These are phyloP conservation scores for Begonia peltatifolia DNA, from an alignment of 306 rosid species.

Conservation along the genomic window DNA sequence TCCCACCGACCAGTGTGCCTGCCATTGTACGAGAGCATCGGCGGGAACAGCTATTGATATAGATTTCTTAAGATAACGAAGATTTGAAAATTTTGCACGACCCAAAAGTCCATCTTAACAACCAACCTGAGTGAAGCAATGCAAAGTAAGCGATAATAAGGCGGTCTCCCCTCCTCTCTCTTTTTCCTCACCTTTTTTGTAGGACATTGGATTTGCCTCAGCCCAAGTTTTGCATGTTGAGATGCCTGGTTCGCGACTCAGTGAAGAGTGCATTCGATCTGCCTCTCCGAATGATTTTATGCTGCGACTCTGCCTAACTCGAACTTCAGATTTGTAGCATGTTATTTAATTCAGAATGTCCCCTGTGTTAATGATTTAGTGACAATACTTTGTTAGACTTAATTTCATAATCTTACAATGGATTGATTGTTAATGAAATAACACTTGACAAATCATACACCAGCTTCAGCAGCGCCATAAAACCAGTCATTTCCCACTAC, in stretches of 20 bases:
- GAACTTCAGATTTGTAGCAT: neutral
- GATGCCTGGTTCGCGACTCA: neutral
- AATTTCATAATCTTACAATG: too few species aligned
- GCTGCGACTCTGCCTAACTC: neutral
- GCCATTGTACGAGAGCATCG: constrained; percentile 75
- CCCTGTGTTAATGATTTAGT: too few species aligned
- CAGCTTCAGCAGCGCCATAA: too few species aligned
- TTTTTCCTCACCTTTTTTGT: neutral
- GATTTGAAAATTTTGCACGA: too few species aligned
- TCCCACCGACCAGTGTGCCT: constrained; percentile 81
- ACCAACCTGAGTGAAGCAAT: too few species aligned
- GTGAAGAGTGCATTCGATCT: neutral
- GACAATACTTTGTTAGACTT: too few species aligned
- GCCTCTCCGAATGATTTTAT: neutral
- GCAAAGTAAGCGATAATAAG: too few species aligned
- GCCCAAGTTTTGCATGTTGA: neutral
- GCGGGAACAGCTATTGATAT: constrained; percentile 36
- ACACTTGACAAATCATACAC: too few species aligned
- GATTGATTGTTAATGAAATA: too few species aligned
- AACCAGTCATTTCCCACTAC: too few species aligned
- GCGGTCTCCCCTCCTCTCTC: neutral
- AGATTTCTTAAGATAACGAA: neutral
- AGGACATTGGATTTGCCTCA: neutral
- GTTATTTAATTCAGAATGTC: too few species aligned
- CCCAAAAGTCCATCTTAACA: too few species aligned